Evolutionary conservation across 352 stramenopile species (phyloP), one percentile per base, ranked within the genome.

Genomic region (Globisporangium uncinulatum): DNA sequence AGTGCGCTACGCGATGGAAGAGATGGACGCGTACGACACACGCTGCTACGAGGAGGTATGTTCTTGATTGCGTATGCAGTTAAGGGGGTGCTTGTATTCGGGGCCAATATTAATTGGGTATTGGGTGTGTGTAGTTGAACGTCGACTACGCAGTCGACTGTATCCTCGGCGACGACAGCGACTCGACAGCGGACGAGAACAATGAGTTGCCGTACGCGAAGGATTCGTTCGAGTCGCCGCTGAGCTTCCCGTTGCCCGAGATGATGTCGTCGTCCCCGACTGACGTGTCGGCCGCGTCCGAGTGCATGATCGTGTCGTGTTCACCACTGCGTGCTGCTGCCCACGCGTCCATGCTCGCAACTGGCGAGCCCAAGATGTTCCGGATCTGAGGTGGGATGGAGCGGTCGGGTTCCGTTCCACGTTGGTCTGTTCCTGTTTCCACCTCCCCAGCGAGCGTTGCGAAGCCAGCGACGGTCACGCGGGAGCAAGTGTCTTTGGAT

Each of bases 181-280:
- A 72, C 36, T 70, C 11, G 32, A 69, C 69, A 61, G 69, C 72
- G 8, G 71, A 82, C 43, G 70, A 78, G 56, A 77, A 65, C 53
- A 81, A 82, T 50, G 71, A 86, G 63, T 65, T 87, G 44, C 74
- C 73, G n/a, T 86, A 86, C 60, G 62, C 67, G 31, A 74, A 84
- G 41, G 78, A 89, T 47, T 76, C 72, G 49, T 86, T 83, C 52
- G 73, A 84, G 31, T 78, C 70, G 32, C 70, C 74, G 29, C 56
- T 74, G 13, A 75, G 62, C 42, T 76, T 76, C 56, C 69, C 71
- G 42, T 55, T 83, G 36, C 53, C 77, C 17, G 72, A 86, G 44
- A 86, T 91, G 44, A 86, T 91, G 78, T 77, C 76, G 8, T 86
- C 81, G 14, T 91, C 78, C 3, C 78, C 81, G 14, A 80, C 73